These are phyloP conservation scores for Fusarium sublunatum DNA, from an alignment of 2,329 filamentous ascomycete genomes.

Conservation along the genomic window DNA sequence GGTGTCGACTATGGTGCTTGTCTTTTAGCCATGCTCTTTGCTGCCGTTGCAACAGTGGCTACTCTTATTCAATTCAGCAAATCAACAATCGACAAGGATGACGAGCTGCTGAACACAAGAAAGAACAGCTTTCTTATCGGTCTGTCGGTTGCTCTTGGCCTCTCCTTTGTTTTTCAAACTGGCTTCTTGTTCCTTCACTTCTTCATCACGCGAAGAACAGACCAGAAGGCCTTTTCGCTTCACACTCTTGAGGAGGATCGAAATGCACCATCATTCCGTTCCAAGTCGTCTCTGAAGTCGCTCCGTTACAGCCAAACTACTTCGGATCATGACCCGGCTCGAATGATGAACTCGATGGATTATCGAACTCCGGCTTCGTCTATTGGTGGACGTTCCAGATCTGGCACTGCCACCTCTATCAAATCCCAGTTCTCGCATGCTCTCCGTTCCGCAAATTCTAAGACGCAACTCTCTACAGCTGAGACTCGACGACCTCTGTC, in stretches of 20 bases:
- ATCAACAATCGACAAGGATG: slow-evolving; percentile 27
- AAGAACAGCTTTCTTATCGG: slow-evolving; percentile 56
- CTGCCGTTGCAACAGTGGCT: slow-evolving; percentile 58
- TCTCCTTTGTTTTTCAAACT: slow-evolving; percentile 61
- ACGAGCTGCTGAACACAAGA: slow-evolving; percentile 21
- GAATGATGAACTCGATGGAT: slow-evolving; percentile 51
- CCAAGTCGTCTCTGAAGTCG: slow-evolving; percentile 57
- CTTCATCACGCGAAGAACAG: slow-evolving; percentile 49
- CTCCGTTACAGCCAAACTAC: slow-evolving; percentile 63
- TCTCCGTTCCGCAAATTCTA: slow-evolving; percentile 68
- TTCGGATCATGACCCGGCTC: slow-evolving; percentile 48
- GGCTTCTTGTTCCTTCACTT: slow-evolving; percentile 61
- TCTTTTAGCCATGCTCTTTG: slow-evolving; percentile 57
- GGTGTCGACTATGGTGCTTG: slow-evolving; percentile 45
- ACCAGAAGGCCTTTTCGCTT: slow-evolving; percentile 36
- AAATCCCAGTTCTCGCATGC: slow-evolving; percentile 57
- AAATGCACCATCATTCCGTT: slow-evolving; percentile 42
- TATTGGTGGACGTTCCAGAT: slow-evolving; percentile 46
- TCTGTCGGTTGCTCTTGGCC: slow-evolving; percentile 57
- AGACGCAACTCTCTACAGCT: slow-evolving; percentile 62
- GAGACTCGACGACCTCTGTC: slow-evolving; percentile 60
- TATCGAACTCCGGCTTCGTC: slow-evolving; percentile 59
- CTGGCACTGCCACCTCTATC: slow-evolving; percentile 44
- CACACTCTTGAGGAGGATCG: slow-evolving; percentile 41
- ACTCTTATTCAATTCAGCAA: slow-evolving; percentile 55